Evolutionary conservation across 805 yeast genomes (phyloP), one percentile per base, ranked within the genome.

Genomic region (Candida palmyrensis): DNA sequence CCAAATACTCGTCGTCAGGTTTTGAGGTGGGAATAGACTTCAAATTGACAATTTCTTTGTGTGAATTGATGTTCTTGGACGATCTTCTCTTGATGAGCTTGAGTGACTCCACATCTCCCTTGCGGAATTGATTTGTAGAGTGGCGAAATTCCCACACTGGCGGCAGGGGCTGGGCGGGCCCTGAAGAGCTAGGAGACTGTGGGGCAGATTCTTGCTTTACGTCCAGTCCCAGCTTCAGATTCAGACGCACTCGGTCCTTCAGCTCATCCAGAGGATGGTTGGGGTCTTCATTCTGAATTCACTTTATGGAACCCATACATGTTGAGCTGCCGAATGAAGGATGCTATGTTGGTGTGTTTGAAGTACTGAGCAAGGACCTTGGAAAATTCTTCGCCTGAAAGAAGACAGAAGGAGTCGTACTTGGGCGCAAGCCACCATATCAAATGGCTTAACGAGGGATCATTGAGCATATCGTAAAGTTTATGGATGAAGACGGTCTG

Each of bases 391-490:
- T 89, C 96, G 32, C 82, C 81, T 1, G 96, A 96, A 4, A 74
- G 60, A n/a, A 90, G 76, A 36, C 77, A 73, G 47, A 92, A 92
- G 4, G 89, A 75, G 42, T 79, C 84, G 39, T 75, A 74, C 8
- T 77, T 49, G 8, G 75, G 67, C 1, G 86, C 59, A 97, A 97
- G 90, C 79, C 90, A 80, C 34, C 34, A 31, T 16, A 90, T 90
- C 24, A 90, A 68, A 50, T 82, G 92, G 36, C 73, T 62, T 21
- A 90, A 62, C 18, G 73, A 58, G 2, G 66, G 64, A 51, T 90
- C 96, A 47, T 89, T 95, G 30, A 90, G 71, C 94, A 90, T 90
- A 42, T 82, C 78, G 66, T 85, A 89, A 17, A 90, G 72, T 53
- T 90, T 90, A 59, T 89, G 96, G 39, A 89, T 84, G 61, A 90